A percentile compares a stretch with the other conserved stretches of the same genome.
phyloP scores from a whole-genome alignment of 2,329 filamentous ascomycete genomes.

The Aspergillus hiratsukae region DNA sequence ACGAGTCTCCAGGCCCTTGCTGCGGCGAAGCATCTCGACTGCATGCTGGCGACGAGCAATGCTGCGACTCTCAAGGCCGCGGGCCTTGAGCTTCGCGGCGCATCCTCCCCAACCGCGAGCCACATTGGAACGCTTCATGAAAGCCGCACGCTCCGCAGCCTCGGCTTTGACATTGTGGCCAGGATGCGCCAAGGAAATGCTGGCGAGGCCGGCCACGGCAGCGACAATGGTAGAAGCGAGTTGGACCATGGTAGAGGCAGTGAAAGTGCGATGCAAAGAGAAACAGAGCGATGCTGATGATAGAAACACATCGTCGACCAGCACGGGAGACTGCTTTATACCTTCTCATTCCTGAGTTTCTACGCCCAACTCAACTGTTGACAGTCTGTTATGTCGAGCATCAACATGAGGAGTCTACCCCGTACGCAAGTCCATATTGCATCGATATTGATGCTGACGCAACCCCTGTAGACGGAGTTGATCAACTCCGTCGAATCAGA shows the following conservation, averaged over 20 bases:
- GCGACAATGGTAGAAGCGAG: conserved; percentile 17
- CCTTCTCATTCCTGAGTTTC: neutral
- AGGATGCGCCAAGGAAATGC: conserved; percentile 41
- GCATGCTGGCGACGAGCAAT: conserved; percentile 42
- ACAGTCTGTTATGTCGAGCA: neutral
- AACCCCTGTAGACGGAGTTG: neutral
- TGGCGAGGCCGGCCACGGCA: conserved; percentile 22
- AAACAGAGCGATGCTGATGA: neutral
- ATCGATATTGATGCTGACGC: neutral
- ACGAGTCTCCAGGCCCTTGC: conserved; percentile 32
- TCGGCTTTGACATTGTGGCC: conserved; percentile 49
- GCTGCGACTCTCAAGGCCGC: conserved; percentile 44
- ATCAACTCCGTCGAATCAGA: neutral
- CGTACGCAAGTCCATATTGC: neutral
- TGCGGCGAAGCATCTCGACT: conserved; percentile 41
- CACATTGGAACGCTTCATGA: conserved; percentile 38
- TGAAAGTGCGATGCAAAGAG: neutral
- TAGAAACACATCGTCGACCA: neutral
- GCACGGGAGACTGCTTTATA: neutral
- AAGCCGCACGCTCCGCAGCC: conserved; percentile 47
- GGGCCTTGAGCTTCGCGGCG: conserved; percentile 43
- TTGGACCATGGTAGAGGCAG: conserved; percentile 9
- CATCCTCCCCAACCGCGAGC: conserved; percentile 46
- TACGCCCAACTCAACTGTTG: neutral
- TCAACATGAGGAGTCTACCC: neutral